Conservation (phyloP, 805 yeast species). For the Saturnispora besseyi region DNA sequence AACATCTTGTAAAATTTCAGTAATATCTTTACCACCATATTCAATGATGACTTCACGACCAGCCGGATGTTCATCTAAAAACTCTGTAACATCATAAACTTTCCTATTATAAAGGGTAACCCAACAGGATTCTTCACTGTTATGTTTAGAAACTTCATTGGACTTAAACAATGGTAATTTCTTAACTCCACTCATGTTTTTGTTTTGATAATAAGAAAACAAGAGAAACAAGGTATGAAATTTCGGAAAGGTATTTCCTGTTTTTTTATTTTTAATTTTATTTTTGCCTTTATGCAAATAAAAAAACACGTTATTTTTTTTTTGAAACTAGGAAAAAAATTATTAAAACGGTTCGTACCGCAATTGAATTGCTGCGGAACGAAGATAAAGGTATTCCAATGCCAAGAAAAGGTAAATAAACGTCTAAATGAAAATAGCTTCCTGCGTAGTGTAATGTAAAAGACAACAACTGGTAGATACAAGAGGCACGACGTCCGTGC, state of each 20-base stretch:
- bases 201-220: neutral
- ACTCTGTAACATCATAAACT: constrained; percentile 73
- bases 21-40: constrained; percentile 53
- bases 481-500: no score
- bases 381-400: no score
- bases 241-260: neutral
- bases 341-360: neutral
- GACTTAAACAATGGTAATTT: constrained; percentile 52
- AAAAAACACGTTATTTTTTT: neutral
- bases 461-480: no score
- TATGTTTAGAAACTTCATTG: constrained; percentile 45
- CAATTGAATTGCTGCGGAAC: no score
- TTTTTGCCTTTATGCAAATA: neutral
- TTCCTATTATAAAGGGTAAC: constrained; percentile 73
- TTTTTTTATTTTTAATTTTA: neutral
- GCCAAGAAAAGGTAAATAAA: no score
- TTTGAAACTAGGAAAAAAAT: neutral
- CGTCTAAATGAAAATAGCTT: no score
- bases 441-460: no score
- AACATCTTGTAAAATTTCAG: constrained; percentile 67
- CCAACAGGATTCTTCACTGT: constrained; percentile 54
- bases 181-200: constrained; percentile 5
- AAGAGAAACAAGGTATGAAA: neutral
- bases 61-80: constrained; percentile 66
- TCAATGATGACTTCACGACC: constrained; percentile 51